Conservation (phyloP, 73 alveolate species). For the Tetrahymena borealis region DNA sequence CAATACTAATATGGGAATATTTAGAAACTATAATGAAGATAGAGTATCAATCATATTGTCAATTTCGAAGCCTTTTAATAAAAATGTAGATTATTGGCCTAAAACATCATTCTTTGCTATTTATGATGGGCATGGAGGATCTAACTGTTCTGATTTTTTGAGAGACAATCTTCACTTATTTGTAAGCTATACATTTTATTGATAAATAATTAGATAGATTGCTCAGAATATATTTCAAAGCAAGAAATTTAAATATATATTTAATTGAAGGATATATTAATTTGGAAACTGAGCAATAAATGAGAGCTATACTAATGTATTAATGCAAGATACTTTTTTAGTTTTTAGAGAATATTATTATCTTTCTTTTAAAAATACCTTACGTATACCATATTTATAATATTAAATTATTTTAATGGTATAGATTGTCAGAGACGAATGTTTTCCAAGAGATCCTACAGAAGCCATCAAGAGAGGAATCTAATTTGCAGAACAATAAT, state of each 20-base stretch:
- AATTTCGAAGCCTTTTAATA: slow-evolving; percentile 62
- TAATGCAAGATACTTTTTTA: no score
- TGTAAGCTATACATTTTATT: not conserved
- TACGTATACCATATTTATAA: not conserved
- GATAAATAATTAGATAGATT: not conserved
- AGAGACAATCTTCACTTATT: slow-evolving; percentile 63
- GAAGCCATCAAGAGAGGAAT: slow-evolving; percentile 50
- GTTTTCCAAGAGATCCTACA: slow-evolving; percentile 67
- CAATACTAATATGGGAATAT: slow-evolving; percentile 65
- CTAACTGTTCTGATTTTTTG: slow-evolving; percentile 59
- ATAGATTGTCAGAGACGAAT: slow-evolving; percentile 5
- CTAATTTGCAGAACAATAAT: slow-evolving; percentile 48
- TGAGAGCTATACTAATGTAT: no score
- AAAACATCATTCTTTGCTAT: slow-evolving; percentile 66
- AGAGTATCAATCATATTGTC: slow-evolving; percentile 74
- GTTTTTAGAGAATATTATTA: no score
- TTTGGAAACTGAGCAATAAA: no score
- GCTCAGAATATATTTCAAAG: not conserved
- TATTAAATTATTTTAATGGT: not conserved
- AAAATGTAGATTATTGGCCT: slow-evolving; percentile 60
- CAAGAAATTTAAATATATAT: no score
- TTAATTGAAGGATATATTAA: no score
- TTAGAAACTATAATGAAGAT: slow-evolving; percentile 85
- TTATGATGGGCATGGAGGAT: slow-evolving; percentile 87
- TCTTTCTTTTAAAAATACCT: not conserved